Base-by-base conservation (phyloP, 139 green algal species). In the Marvania coccoides region DNA sequence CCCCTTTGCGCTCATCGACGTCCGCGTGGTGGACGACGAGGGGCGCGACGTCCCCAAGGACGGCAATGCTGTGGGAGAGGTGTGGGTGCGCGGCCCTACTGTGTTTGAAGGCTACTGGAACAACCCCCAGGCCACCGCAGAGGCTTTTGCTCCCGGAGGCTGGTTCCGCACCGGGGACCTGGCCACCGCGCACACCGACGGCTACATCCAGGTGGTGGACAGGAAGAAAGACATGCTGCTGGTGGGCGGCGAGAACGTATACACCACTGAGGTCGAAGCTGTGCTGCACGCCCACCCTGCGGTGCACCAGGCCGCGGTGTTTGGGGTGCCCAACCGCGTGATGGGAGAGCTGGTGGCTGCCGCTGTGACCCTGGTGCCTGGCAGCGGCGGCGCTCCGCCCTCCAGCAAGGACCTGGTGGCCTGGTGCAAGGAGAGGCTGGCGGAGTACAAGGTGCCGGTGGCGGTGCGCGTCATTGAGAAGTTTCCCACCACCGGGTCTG, bases 211-310 rank as follows among this genome's bases (percentile, higher is more conserved):
- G 2, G 84, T 96, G 6, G 84, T 95, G 19, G 89, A 96, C 61
- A 59, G 89, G 8, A 86, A 82, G 64, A 96, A 96, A 70, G 89
- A 96, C 76, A 96, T 96, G 89, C 81, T 91, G 19, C 67, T 91
- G 47, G 69, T 80, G 3, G 85, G 85, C 12, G 86, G 85, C 0
- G 88, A 95, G 70, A 96, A 96, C 48, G 90, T 96, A 28, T 96
- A 96, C 76, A 87, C 77, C 61, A 81, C 72, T 9, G 89, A 95
- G 67, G 90, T 96, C 40, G 90, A 96, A 63, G 74, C 80, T n/a
- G 88, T 86, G 10, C 77, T 96, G 35, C 55, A 81, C 29, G 59
- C 39, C 8, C 87, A 95, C 63, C 76, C 79, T 0, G 45, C 56
- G 0, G 90, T 95, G 2, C 63, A 72, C 8, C 71, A 88, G 59